Conservation (phyloP, 257 asterid genomes). For the Cinchona pubescens region DNA sequence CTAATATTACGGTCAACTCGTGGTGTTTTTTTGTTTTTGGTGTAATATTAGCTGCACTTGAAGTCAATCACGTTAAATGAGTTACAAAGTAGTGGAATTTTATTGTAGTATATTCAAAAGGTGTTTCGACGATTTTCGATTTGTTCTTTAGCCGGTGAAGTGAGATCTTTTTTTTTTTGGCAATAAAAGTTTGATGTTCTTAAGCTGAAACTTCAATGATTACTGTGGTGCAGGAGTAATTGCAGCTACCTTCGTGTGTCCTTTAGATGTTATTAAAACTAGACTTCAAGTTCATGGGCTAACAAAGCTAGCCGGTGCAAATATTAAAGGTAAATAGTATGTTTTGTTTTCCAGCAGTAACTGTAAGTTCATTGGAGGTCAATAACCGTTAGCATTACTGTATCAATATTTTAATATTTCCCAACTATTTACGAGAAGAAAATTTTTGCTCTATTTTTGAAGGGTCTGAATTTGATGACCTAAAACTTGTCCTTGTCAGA, state of each 20-base stretch:
- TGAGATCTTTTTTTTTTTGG: too few relatives aligned
- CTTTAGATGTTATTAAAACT: constrained; percentile 96
- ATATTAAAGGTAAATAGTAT: constrained; percentile 54
- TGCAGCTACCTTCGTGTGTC: constrained; percentile 98
- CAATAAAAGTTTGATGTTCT: not conserved
- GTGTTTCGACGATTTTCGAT: not conserved
- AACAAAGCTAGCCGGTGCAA: constrained; percentile 58
- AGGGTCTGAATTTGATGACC: not conserved
- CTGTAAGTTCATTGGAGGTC: not conserved
- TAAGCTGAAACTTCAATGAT: constrained; percentile 8
- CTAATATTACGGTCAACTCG: not conserved
- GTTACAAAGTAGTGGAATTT: not conserved
- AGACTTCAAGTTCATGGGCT: constrained; percentile 93
- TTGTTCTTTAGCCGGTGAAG: not conserved
- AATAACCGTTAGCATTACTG: not conserved
- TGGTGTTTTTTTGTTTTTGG: not conserved
- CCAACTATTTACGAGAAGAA: not conserved
- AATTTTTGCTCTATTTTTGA: not conserved
- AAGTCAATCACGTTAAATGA: not conserved
- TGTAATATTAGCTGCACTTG: too few relatives aligned
- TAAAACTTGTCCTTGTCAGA: not conserved
- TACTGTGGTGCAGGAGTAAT: constrained; percentile 67
- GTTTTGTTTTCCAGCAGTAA: not conserved
- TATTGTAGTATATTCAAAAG: too few relatives aligned
- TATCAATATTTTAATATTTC: too few relatives aligned